A percentile compares a stretch with the other conserved stretches of the same genome.
Evolutionary conservation across 176 grass and related monocot species (phyloP).

Genomic region (Ensete glaucum): DNA sequence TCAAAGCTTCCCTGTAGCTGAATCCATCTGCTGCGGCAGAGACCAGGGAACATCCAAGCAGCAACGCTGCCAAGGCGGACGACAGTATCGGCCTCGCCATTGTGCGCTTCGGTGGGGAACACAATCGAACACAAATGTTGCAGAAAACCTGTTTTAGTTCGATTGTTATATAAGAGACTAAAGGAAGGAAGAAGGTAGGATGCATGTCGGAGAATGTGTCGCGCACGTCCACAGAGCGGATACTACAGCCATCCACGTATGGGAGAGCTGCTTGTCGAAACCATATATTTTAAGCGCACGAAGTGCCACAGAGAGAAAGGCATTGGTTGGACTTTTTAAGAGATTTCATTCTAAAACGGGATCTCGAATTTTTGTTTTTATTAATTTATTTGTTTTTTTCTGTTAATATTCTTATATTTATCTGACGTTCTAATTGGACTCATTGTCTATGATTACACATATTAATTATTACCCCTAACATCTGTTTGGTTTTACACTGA

Average conservation of each 20-base stretch:
- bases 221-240: not conserved
- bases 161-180: not conserved
- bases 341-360: too few species aligned
- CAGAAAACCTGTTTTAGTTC: not conserved
- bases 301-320: too few species aligned
- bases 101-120: slow-evolving; percentile 3
- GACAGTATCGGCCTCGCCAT: slow-evolving; percentile 37
- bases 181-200: not conserved
- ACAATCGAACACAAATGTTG: not conserved
- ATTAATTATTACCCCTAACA: too few species aligned
- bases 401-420: too few species aligned
- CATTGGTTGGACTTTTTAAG: too few species aligned
- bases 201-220: not conserved
- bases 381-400: too few species aligned
- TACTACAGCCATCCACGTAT: not conserved
- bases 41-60: slow-evolving; percentile 17
- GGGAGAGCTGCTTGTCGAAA: too few species aligned
- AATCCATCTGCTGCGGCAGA: not conserved
- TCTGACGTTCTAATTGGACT: too few species aligned
- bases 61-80: slow-evolving; percentile 28
- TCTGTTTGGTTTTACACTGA: too few species aligned
- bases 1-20: slow-evolving; percentile 65
- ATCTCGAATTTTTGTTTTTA: too few species aligned
- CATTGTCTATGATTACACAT: too few species aligned
- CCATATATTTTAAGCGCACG: too few species aligned